These are phyloP conservation scores for Pleurotus giganteus DNA, from an alignment of 768 basidiomycete species.

Conservation along the genomic window DNA sequence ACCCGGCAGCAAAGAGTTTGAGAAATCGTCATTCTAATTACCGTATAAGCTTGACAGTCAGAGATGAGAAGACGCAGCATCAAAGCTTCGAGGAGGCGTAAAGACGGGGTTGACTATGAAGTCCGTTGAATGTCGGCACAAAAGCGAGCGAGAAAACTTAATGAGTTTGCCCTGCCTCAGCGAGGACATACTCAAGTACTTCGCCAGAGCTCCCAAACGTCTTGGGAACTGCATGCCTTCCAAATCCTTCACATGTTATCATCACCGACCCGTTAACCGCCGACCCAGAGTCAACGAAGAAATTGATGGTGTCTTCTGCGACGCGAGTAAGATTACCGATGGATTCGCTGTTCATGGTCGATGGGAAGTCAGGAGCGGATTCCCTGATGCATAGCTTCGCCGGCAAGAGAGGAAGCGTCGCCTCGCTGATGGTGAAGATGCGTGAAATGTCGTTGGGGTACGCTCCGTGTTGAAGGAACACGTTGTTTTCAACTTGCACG, in stretches of 20 bases:
- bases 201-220: conserved; percentile 9
- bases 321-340: conserved; percentile 7
- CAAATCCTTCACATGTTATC: conserved; percentile 14
- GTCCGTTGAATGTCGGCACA: no score
- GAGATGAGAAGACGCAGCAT: no score
- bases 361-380: conserved; percentile 8
- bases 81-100: no score
- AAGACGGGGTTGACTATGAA: no score
- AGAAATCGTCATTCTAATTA: no score
- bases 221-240: conserved; percentile 7
- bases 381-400: conserved; percentile 14
- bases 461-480: conserved; percentile 16
- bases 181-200: conserved; percentile 9
- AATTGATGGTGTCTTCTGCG: conserved; percentile 9
- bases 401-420: conserved; percentile 12
- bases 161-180: conserved; percentile 5
- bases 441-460: conserved; percentile 12
- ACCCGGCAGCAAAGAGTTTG: no score
- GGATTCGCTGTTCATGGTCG: conserved; percentile 12
- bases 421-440: conserved; percentile 15
- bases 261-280: conserved; percentile 7
- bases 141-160: no score
- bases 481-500: conserved; percentile 15
- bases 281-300: conserved; percentile 8
- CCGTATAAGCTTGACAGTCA: no score